Evolutionary conservation across 192 early-diverging fungal genomes (phyloP).

Genomic region (Thamnidium elegans): DNA sequence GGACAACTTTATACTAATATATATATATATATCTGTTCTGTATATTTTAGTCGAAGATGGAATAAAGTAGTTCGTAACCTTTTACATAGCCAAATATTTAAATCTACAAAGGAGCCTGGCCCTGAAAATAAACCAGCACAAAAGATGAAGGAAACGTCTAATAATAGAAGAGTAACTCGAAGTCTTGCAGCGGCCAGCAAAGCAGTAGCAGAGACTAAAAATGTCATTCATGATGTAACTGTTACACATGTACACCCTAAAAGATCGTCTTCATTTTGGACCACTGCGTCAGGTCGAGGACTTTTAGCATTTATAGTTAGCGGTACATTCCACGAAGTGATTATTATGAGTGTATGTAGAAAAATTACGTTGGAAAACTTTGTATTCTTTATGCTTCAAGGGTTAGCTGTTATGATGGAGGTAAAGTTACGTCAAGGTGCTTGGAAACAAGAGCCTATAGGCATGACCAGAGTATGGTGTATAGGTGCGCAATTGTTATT

Average conservation of each 20-base stretch:
- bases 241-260: no score
- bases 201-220: neutral
- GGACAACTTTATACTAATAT: neutral
- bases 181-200: neutral
- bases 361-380: conserved; percentile 24
- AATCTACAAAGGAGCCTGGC: no score
- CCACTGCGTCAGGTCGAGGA: neutral
- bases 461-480: neutral
- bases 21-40: neutral
- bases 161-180: neutral
- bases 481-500: conserved; percentile 1
- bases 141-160: no score
- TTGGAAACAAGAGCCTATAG: conserved; percentile 10
- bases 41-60: conserved; percentile 23
- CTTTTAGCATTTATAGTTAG: conserved; percentile 9
- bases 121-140: no score
- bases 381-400: conserved; percentile 16
- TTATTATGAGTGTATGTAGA: conserved; percentile 17
- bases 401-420: conserved; percentile 12
- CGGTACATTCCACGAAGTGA: conserved; percentile 17
- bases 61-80: conserved; percentile 22
- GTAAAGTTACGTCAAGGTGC: conserved; percentile 10
- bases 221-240: neutral
- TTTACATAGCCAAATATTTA: conserved; percentile 14
- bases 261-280: neutral